Conservation (phyloP, 2,329 filamentous ascomycete genomes). For the Aschersonia sp. region DNA sequence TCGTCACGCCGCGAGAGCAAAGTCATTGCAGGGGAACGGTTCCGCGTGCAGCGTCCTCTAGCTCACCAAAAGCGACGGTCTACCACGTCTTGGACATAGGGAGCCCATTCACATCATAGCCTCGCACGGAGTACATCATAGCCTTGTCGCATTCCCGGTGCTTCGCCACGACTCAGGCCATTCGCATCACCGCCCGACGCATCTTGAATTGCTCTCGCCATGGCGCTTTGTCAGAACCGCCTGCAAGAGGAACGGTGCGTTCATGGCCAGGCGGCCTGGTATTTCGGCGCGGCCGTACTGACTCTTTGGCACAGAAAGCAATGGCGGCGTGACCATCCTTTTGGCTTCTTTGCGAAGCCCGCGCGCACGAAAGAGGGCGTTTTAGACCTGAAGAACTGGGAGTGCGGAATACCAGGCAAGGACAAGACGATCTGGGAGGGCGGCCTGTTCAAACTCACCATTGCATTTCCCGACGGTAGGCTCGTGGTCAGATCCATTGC, state of each 20-base stretch:
- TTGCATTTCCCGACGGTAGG: conserved; percentile 85
- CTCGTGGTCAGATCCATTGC: conserved; percentile 5
- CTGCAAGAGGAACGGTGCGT: conserved; percentile 75
- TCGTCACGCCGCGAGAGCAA: too few relatives aligned
- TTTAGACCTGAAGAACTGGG: conserved; percentile 89
- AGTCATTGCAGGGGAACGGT: too few relatives aligned
- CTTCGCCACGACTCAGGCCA: neutral
- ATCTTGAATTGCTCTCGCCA: conserved; percentile 19
- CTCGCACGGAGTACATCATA: too few relatives aligned
- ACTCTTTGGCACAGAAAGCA: conserved; percentile 53
- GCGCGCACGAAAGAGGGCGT: conserved; percentile 64
- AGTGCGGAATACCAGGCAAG: conserved; percentile 91
- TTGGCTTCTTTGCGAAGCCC: conserved; percentile 91
- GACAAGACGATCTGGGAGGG: conserved; percentile 96
- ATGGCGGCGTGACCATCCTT: conserved; percentile 93
- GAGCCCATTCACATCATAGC: too few relatives aligned
- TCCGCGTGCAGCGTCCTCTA: too few relatives aligned
- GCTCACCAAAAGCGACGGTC: too few relatives aligned
- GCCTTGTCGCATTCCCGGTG: neutral
- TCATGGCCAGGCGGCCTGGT: neutral
- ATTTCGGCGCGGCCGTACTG: conserved; percentile 2
- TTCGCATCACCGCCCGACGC: neutral
- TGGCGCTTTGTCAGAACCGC: conserved; percentile 81
- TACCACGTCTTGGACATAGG: too few relatives aligned
- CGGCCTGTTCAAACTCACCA: conserved; percentile 88